Base-by-base conservation (phyloP, 2,329 filamentous ascomycete genomes). In the Aspergillus transmontanensis region DNA sequence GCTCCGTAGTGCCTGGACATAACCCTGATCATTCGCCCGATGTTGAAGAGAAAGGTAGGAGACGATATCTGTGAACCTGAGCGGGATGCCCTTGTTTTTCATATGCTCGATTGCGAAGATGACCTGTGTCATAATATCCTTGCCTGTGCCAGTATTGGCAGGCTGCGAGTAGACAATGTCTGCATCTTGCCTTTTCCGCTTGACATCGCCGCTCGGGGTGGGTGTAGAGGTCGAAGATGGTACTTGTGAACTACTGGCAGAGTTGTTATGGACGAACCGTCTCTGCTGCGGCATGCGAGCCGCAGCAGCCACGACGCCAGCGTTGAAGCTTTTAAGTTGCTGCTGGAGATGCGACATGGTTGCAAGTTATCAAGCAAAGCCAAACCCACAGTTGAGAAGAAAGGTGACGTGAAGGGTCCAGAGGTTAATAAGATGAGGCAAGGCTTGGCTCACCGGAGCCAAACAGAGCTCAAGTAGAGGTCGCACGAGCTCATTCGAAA, bases 21-120 rank as follows among this genome's bases (percentile, higher is more conserved):
- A 79, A 60, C 74, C 78, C 57, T 87, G 82, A 64, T 85, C 81
- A 58, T 90, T 85, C 16, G 87, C 80, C 48, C 86, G 84, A 64
- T 86, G 81, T 57, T 87, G 86, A 43, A 95, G 85, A 59, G 90
- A 92, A 64, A 97, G 84, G 76, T 95, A 95, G 70, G 89, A 87
- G 70, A 95, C 86, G 69, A 97, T 90, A 67, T 94, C 90, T 56
- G 86, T 82, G 63, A 96, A 90, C 41, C 85, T 86, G 75, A 93
- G 87, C 60, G 90, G 81, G 64, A 88, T 81, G 63, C 87, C 86
- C 74, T 90, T 89, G 75, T 89, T 89, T 67, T 87, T 87, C 80
- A 97, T 87, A 75, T 93, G 92, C 66, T 94, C 88, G 75, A 96
- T 89, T 23, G 93, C 92, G 79, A 93, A 97, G 62, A 90, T 87